Evolutionary conservation across 2,329 filamentous ascomycete genomes (phyloP).

Genomic region (Curvularia verruculosa): DNA sequence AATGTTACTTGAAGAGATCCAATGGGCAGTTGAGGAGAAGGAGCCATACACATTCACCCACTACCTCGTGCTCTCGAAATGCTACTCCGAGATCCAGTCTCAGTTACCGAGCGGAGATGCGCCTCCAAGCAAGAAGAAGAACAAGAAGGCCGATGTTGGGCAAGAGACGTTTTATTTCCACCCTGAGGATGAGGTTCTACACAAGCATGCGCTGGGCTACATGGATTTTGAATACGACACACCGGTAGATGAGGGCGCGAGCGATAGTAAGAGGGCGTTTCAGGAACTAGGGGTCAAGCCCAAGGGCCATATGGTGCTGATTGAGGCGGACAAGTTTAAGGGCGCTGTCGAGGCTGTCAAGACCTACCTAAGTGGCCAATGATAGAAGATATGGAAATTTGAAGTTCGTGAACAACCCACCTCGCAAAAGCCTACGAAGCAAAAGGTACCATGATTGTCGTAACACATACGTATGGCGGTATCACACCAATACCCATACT

Average conservation of each 20-base stretch:
- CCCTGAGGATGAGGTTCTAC: conserved; percentile 88
- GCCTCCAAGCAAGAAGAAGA: conserved; percentile 52
- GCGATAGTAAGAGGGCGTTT: conserved; percentile 93
- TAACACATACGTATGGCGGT: neutral
- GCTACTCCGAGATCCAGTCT: conserved; percentile 87
- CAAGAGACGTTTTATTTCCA: conserved; percentile 85
- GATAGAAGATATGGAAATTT: neutral
- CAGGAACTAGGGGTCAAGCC: conserved; percentile 90
- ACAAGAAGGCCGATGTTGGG: conserved; percentile 42
- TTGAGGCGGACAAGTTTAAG: conserved; percentile 79
- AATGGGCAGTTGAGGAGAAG: conserved; percentile 84
- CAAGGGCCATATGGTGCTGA: conserved; percentile 82
- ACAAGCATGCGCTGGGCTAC: conserved; percentile 73
- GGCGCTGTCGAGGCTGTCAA: conserved; percentile 75
- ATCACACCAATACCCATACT: neutral
- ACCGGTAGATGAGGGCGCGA: conserved; percentile 74
- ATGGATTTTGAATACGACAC: conserved; percentile 80
- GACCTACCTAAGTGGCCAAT: conserved; percentile 67
- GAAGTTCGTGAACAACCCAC: neutral
- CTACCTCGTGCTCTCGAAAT: conserved; percentile 89
- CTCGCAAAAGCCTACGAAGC: neutral
- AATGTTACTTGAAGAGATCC: conserved; percentile 91
- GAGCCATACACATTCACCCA: conserved; percentile 94
- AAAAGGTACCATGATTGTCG: neutral
- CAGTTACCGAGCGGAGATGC: conserved; percentile 64